These are phyloP conservation scores for Knufia petricola DNA, from an alignment of 2,329 filamentous ascomycete genomes.

Conservation along the genomic window DNA sequence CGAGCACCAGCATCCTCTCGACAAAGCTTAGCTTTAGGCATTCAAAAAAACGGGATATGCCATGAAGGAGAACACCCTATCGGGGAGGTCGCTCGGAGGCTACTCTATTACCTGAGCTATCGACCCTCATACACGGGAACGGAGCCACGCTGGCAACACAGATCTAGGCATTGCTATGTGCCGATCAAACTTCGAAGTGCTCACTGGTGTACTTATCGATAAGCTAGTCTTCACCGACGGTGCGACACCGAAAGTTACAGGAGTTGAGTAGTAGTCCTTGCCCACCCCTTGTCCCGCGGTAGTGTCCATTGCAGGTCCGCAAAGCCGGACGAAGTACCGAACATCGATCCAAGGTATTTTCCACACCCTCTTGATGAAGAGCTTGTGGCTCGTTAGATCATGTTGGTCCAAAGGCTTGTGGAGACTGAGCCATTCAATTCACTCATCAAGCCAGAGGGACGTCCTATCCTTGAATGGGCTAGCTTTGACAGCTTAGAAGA, in stretches of 20 bases:
- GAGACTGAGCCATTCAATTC: conserved; percentile 25
- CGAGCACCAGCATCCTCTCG: neutral
- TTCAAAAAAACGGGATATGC: neutral
- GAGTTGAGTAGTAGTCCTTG: no score
- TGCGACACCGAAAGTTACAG: neutral
- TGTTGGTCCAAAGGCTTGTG: conserved; percentile 28
- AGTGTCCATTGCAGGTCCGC: conserved; percentile 24
- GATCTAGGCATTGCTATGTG: neutral
- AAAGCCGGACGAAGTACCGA: conserved; percentile 27
- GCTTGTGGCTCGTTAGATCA: conserved; percentile 29
- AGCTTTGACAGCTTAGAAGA: neutral
- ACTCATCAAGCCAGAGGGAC: conserved; percentile 27
- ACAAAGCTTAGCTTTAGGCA: neutral
- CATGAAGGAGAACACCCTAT: neutral
- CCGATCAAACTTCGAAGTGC: neutral
- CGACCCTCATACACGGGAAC: neutral
- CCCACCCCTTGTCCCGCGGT: conserved; percentile 21
- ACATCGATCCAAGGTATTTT: conserved; percentile 37
- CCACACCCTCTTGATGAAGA: conserved; percentile 37
- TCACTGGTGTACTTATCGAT: neutral
- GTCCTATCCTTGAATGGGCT: conserved; percentile 16
- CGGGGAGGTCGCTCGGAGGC: neutral
- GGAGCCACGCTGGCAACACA: neutral
- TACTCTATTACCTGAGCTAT: neutral
- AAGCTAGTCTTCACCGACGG: neutral